Conservation (phyloP, 2,329 filamentous ascomycete genomes). For the Fusarium liriodendri region DNA sequence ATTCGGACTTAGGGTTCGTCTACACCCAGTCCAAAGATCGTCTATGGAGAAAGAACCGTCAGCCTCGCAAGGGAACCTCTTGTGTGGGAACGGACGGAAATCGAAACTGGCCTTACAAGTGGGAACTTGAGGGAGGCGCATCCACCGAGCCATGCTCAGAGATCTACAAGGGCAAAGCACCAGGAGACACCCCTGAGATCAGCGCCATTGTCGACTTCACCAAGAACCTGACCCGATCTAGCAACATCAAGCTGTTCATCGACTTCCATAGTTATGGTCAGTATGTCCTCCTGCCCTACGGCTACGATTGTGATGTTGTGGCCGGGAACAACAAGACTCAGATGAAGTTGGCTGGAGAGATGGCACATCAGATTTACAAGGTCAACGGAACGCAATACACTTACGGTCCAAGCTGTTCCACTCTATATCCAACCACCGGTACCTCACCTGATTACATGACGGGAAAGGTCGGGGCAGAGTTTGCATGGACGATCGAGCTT, state of each 20-base stretch:
- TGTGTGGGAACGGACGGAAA: conserved; percentile 8
- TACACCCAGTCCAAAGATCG: conserved; percentile 2
- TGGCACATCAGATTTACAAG: conserved; percentile 11
- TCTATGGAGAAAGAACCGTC: conserved; percentile 3
- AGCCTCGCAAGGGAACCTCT: neutral
- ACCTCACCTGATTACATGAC: conserved; percentile 58
- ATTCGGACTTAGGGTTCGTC: conserved; percentile 26
- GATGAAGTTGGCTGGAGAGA: conserved; percentile 55
- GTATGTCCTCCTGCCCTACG: conserved; percentile 66
- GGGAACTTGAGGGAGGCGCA: neutral
- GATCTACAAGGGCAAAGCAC: conserved; percentile 1
- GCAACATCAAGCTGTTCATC: conserved; percentile 69
- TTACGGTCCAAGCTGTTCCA: conserved; percentile 65
- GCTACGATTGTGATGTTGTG: conserved; percentile 64
- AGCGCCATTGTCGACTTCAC: conserved; percentile 53
- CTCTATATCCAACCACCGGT: conserved; percentile 67
- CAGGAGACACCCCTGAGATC: conserved; percentile 60
- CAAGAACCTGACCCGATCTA: conserved; percentile 39
- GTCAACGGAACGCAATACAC: conserved; percentile 24
- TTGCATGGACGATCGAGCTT: conserved; percentile 55
- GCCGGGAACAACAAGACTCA: conserved; percentile 60
- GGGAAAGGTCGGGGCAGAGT: conserved; percentile 54
- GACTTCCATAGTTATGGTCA: conserved; percentile 75
- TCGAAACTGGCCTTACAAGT: conserved; percentile 11
- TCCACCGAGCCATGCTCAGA: conserved; percentile 4